Percentiles rank a stretch among this genome's conserved stretches.
Conservation (phyloP, 169 alveolate species). For the Pseudocohnilembus persalinus region DNA sequence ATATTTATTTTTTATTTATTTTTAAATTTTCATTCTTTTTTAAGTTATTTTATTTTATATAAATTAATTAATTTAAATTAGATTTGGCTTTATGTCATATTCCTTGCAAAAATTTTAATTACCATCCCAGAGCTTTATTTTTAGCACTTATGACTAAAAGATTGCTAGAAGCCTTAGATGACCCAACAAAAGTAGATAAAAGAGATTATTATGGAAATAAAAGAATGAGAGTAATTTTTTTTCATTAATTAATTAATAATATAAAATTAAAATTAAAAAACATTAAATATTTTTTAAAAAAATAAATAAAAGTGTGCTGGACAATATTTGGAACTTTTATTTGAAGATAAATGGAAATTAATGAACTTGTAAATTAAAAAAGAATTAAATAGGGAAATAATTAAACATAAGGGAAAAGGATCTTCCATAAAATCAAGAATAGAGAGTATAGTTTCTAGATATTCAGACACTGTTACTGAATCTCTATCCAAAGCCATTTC, state of each 20-base stretch:
- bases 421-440: conserved; percentile 64
- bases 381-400: conserved; percentile 86
- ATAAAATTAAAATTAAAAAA: too few relatives aligned
- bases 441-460: conserved; percentile 49
- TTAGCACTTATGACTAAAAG: conserved; percentile 97
- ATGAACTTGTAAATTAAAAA: conserved; percentile 48
- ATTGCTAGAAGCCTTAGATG: conserved; percentile 93
- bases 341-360: conserved; percentile 92
- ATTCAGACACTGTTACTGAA: conserved; percentile 91
- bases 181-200: conserved; percentile 95
- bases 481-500: conserved; percentile 96
- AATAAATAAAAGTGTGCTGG: conserved; percentile 99
- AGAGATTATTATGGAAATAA: conserved; percentile 99
- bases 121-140: conserved; percentile 89
- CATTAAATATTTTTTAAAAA: too few relatives aligned
- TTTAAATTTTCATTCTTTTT: background rate
- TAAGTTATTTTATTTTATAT: background rate
- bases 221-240: conserved; percentile 85
- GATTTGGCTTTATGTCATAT: conserved; percentile 93
- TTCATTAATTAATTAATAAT: too few relatives aligned
- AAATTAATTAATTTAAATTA: background rate
- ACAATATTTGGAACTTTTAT: conserved; percentile 94
- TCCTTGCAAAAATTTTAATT: conserved; percentile 77
- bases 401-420: conserved; percentile 73
- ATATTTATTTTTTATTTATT: background rate